Evolutionary conservation across 2,329 filamentous ascomycete genomes (phyloP), one percentile per base, ranked within the genome.

Genomic region (Pyricularia pennisetigena): DNA sequence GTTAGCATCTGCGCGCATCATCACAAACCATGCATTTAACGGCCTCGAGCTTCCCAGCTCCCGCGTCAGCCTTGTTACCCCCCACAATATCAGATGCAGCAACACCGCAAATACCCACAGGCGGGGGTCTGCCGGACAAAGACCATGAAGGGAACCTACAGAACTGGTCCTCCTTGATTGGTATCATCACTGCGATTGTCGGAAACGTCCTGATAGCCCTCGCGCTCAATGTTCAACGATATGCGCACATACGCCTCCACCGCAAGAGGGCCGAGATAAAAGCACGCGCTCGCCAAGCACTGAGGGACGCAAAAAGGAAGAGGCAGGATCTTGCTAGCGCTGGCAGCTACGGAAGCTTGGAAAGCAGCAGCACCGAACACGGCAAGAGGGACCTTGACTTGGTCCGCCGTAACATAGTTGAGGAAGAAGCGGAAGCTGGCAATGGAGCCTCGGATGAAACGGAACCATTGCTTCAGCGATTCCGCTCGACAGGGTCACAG

Each of bases 141-240:
- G 75, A 80, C 49, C 76, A 78, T 35, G 81, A 80, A 64, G 81
- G 84, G 67, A 81, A 83, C 9, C 77, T 89, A 28, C 83, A 86
- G 71, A 82, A 89, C 77, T 98, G 94, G 94, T 97, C 93, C 64
- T 96, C 93, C 29, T 82, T 98, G 68, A 98, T 99, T 75, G 95
- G 95, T 73, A 97, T 99, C 74, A 80, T 94, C 68, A 97, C 94
- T 2, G 94, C 95, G 66, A 96, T 99, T 74, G 85, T 90, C 67
- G 95, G 95, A 68, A 99, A 99, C 75, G 82, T 97, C 41, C 85
- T 99, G 67, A 98, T 99, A 72, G 97, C 94, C 0, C 88, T 99
- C 71, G 95, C 95, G 14, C 86, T 99, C 70, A 99, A 99, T 76
- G 94, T 96, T 66, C 95, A 99, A 79, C 88, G 95, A 72, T 98